Base-by-base conservation (phyloP, 768 basidiomycete genomes). In the Mycena haematopus region DNA sequence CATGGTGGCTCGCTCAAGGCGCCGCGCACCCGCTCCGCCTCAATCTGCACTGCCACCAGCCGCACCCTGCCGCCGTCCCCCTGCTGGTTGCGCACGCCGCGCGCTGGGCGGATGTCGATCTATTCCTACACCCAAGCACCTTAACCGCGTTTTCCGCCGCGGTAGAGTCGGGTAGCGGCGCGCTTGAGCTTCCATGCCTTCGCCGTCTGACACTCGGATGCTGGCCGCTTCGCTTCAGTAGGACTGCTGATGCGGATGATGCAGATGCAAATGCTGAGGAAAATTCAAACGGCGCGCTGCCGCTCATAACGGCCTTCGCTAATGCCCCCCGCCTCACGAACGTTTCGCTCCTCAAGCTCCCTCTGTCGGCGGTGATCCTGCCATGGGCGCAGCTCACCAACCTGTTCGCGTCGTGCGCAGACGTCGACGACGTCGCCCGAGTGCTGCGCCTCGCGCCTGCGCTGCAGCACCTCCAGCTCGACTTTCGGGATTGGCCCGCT, bases 131-230 rank as follows among this genome's bases (percentile, higher is more conserved):
- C 31, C 50, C 58, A 8, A 33, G 40, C 25, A 59, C 58, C 9
- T 38, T 59, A 5, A 38, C 58, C 14, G 44, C 40, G 25, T 52
- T 59, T 42, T 27, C 46, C 46, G 35, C 35, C 36, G 8, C 24
- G 44, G 44, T 21, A 9, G 22, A 21, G 21, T 31, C 50, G 27
- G 19, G 29, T 31, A 31, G 29, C 29, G 17, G 47, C 31, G 33
- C 33, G n/a, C 33, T 58, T 22, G 33, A 58, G 22, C 46, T 58
- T 10, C 47, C 56, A 9, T 11, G 24, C 15, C 56, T 58, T 27
- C 56, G 47, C 47, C 56, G 56, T 22, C 56, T 58, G 36, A 50
- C 47, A 15, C 35, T 58, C 46, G 56, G 56, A 9, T 49, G 56
- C 29, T 27, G 6, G 3, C 52, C 33, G 3, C 17, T 17, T 7